Base-by-base conservation (phyloP, 441 rosid species). In the Sinapis alba region DNA sequence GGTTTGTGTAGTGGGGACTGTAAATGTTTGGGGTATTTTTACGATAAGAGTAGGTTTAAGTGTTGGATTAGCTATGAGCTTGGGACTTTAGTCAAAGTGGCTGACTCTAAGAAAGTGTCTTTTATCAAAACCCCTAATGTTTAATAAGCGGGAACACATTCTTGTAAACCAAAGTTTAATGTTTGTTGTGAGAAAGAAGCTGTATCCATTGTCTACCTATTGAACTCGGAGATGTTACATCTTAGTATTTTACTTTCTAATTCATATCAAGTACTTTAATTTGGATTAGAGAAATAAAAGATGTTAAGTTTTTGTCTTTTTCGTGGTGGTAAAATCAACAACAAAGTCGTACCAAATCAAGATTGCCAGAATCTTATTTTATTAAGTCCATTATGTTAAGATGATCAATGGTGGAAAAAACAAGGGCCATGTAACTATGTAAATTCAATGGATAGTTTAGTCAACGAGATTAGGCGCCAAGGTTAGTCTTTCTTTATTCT, bases 31-130 rank as follows among this genome's bases (percentile, higher is more conserved):
- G 93, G 93, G 3, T 84, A 89, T 21, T 91, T 91, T 74, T 89
- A 87, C 81, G 73, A 81, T 45, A 77, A 54, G 15, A 84, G 74
- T n/a, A 73, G 77, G 7, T 84, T 75, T 6, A 81, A 57, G 72
- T 91, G 93, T 16, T 91, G 90, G 95, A 75, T 85, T 38, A 82
- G 84, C 71, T 77, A 82, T 63, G 97, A 88, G 34, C 65, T 86
- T 62, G 86, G 78, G 72, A 88, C 93, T 3, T 77, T 88, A 23
- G 63, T 54, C 5, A 75, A 34, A 62, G 79, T 68, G 12, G 23
- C 57, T 23, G 47, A 61, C 56, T 68, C 67, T 32, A 68, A 13
- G 19, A 61, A 61, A 51, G 18, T 75, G 12, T 74, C 56, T 18
- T 61, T 34, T 24, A 68, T 75, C 18, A 75, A 75, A 43, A 74